Percentiles rank a stretch among this genome's conserved stretches.
These are phyloP conservation scores for Plasmodium gonderi DNA, from an alignment of 169 alveolate species.

Conservation along the genomic window DNA sequence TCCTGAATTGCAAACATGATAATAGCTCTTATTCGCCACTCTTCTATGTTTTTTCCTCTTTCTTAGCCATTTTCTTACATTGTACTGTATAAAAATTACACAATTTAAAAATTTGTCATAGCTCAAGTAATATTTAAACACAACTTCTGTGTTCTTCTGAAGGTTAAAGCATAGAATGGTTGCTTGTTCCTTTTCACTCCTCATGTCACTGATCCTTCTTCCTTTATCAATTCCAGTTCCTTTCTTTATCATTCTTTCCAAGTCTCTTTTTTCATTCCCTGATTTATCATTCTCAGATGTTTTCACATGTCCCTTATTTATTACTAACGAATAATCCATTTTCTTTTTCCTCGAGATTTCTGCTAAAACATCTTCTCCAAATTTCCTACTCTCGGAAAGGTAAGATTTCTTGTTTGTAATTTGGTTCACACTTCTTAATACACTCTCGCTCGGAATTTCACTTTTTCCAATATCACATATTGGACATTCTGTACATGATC, in stretches of 20 bases:
- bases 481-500: neutral
- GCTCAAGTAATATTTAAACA: conserved; percentile 15
- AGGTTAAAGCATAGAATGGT: conserved; percentile 25
- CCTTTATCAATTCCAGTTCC: neutral
- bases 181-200: neutral
- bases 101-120: conserved; percentile 4
- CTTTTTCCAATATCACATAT: neutral
- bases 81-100: conserved; percentile 27
- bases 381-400: neutral
- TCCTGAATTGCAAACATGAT: neutral
- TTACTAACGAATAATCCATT: neutral
- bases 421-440: neutral
- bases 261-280: neutral
- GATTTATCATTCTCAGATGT: neutral
- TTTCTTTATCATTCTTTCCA: neutral
- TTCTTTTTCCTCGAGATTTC: neutral
- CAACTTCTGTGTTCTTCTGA: conserved; percentile 18
- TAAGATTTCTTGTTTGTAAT: neutral
- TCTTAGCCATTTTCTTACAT: conserved; percentile 31
- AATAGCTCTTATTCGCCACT: neutral
- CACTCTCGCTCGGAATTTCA: neutral
- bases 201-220: neutral
- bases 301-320: neutral
- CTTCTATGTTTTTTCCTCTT: neutral
- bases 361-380: neutral